These are phyloP conservation scores for Syzygium grande DNA, from an alignment of 345 rosid genomes.

Conservation along the genomic window DNA sequence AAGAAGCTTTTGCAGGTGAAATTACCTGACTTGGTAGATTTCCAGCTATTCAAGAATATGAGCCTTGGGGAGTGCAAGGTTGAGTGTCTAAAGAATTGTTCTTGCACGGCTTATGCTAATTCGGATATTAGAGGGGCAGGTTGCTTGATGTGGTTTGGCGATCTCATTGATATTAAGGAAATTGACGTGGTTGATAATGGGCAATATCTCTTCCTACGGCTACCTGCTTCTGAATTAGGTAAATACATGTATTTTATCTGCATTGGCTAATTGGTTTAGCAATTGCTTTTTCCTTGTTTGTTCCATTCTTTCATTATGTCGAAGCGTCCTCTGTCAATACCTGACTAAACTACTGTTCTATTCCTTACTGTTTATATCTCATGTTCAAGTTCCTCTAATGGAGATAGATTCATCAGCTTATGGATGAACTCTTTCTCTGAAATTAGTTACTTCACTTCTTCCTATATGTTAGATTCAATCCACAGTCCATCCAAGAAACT, in stretches of 20 bases:
- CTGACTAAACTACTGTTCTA: not conserved
- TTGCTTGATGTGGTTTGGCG: slow-evolving; percentile 19
- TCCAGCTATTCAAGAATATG: slow-evolving; percentile 1
- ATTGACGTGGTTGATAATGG: too few relatives aligned
- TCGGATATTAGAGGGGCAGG: slow-evolving; percentile 11
- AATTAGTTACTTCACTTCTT: too few relatives aligned
- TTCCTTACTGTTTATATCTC: not conserved
- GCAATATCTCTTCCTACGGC: not conserved
- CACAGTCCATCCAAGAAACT: too few relatives aligned
- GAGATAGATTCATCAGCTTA: not conserved
- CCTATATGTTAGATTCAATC: too few relatives aligned
- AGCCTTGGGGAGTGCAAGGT: slow-evolving; percentile 8
- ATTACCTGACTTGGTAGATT: too few relatives aligned
- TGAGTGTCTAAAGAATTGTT: slow-evolving; percentile 19
- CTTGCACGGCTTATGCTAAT: slow-evolving; percentile 23
- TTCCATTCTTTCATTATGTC: not conserved
- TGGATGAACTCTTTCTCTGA: not conserved
- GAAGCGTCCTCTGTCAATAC: not conserved
- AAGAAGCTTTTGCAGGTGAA: too few relatives aligned
- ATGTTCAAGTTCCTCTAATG: not conserved
- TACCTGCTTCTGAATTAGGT: not conserved
- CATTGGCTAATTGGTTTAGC: not conserved
- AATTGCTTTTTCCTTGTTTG: not conserved
- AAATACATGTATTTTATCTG: not conserved
- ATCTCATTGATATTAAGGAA: not conserved